Base-by-base conservation (phyloP, 2,329 filamentous ascomycete genomes). In the Ceratocystis eucalypticola region DNA sequence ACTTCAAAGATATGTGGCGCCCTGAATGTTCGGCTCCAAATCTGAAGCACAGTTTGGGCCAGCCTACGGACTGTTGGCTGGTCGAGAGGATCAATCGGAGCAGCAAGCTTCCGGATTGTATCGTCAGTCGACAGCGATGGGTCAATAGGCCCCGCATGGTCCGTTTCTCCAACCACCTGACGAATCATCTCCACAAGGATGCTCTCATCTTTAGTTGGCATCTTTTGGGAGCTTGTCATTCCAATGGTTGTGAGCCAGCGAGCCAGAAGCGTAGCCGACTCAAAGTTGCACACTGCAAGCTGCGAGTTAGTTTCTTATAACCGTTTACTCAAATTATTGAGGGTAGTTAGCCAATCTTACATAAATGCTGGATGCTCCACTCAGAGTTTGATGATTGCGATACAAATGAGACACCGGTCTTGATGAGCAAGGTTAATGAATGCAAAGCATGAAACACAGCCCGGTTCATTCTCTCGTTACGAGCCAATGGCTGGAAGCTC, bases 371-470 rank as follows among this genome's bases (percentile, higher is more conserved):
- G 71, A 85, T 84, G 71, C 82, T 84, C 83, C 83, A 85, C 71
- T 84, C 81, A 0, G 81, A 76, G 1, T 82, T 83, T 73, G 85
- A 84, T 4, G 82, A 82, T 69, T 81, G 79, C 53, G 83, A 82
- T 61, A 85, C 82, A 70, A 84, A 85, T 70, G 83, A 84, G 22
- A 86, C 82, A 0, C 83, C 83, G 15, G 80, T 78, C 72, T 85
- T 86, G 67, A 87, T 83, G 28, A 86, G 76, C 77, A 88, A 84
- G 2, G 84, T 86, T 45, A 89, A 75, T 0, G 86, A 85, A 71
- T 88, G 86, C 33, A 86, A 83, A 1, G 85, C 84, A 70, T 89
- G 86, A 33, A 87, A 80, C 0, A 88, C 81, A 0, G 86, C 86
- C 59, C 84, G 78, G 44, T 83, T 84, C 28, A 88, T 78, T 41